Base-by-base conservation (phyloP, 768 basidiomycete species). In the Omphalotus guepiniiformis region DNA sequence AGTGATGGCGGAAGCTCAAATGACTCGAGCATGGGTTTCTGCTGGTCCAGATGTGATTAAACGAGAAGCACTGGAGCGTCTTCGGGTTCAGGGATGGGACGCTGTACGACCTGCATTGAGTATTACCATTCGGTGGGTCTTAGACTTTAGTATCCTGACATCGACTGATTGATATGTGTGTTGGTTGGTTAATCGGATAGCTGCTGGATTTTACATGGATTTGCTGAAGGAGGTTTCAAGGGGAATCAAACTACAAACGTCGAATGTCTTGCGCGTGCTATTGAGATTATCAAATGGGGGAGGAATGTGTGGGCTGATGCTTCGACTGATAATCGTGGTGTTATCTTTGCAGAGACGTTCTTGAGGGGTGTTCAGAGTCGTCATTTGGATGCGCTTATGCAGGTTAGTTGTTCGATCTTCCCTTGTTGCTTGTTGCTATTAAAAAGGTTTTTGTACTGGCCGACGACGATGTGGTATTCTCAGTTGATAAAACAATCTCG, bases 231-330 rank as follows among this genome's bases (percentile, higher is more conserved):
- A 12, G 26, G 35, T 23, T 16, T 47, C 12, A 29, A 18, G 25
- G 32, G 29, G 12, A 47, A 47, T 37, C 21, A 19, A 18, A 35
- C 26, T 12, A 35, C 15, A 6, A 23, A 37, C 3, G n/a, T 37
- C 11, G 22, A 47, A n/a, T 47, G 19, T 13, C 6, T 47, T 8
- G 34, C 22, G 4, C 34, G 35, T 6, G 35, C 45, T 18, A 29
- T 47, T 16, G 37, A 36, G 26, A 16, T 47, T 4, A 47, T 47
- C 16, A 47, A 47, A 39, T 47, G 45, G 45, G 45, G 35, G 7
- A 11, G 11, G 37, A 32, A 23, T 18, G 32, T 37, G 8, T 28
- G 18, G 6, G 25, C 6, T 12, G 23, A 27, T 26, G n/a, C 39
- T 4, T 23, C 8, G 4, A 39, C 28, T 11, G 34, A 26, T 8